phyloP scores from a whole-genome alignment of 2,329 filamentous ascomycete species.

The Ophiocordyceps unilateralis region DNA sequence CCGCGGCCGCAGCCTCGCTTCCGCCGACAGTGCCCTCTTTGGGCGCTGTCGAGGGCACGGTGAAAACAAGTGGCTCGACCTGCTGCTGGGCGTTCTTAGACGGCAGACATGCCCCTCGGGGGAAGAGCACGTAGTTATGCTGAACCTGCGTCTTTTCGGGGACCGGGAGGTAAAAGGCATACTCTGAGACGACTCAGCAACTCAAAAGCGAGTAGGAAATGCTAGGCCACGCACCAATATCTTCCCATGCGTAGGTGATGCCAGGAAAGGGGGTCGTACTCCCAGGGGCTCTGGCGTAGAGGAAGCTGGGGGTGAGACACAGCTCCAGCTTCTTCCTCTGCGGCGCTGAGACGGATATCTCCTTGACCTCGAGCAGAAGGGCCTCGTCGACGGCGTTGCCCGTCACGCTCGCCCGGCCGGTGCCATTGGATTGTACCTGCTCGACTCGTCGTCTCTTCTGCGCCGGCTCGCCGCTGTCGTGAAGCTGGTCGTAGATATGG shows the following conservation, averaged over 20 bases:
- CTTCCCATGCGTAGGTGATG: slow-evolving; percentile 41
- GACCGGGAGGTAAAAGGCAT: slow-evolving; percentile 45
- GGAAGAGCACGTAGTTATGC: slow-evolving; percentile 48
- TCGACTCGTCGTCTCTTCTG: slow-evolving; percentile 37
- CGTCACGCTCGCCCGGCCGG: neutral
- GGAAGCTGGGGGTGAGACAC: slow-evolving; percentile 39
- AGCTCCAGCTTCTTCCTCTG: slow-evolving; percentile 52
- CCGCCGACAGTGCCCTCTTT: slow-evolving; percentile 42
- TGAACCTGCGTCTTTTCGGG: slow-evolving; percentile 49
- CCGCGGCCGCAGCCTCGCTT: slow-evolving; percentile 27
- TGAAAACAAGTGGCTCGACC: slow-evolving; percentile 46
- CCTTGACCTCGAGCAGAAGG: slow-evolving; percentile 42
- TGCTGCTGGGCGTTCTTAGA: slow-evolving; percentile 22
- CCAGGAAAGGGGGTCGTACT: slow-evolving; percentile 33
- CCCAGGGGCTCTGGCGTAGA: slow-evolving; percentile 38
- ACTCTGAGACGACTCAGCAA: slow-evolving; percentile 24
- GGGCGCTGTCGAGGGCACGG: slow-evolving; percentile 39
- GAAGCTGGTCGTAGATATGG: slow-evolving; percentile 29
- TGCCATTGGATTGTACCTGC: slow-evolving; percentile 12
- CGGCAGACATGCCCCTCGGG: slow-evolving; percentile 33
- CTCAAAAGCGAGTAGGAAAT: neutral
- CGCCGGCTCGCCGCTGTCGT: slow-evolving; percentile 24
- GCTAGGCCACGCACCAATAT: slow-evolving; percentile 33
- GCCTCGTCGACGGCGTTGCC: slow-evolving; percentile 27
- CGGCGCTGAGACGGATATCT: slow-evolving; percentile 49